Conservation (phyloP, 2,329 filamentous ascomycete species). For the Karstenula rhodostoma region DNA sequence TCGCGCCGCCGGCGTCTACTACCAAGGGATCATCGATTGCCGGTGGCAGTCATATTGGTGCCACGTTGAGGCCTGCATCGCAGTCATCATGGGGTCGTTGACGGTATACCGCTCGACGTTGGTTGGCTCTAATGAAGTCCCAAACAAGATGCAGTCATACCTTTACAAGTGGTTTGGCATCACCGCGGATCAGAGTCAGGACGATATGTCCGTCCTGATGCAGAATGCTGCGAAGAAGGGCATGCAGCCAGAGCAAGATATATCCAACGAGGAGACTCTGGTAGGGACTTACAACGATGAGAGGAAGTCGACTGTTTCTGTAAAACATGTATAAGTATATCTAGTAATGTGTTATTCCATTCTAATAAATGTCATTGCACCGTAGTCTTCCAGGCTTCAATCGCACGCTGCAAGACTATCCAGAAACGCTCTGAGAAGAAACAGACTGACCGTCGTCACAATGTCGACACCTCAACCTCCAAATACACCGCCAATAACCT, state of each 20-base stretch:
- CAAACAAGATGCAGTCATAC: conserved; percentile 7
- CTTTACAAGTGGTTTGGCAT: conserved; percentile 1
- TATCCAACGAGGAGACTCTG: background rate
- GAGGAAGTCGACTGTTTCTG: background rate
- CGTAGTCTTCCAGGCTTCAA: background rate
- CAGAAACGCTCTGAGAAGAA: background rate
- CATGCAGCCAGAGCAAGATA: background rate
- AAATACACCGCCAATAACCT: background rate
- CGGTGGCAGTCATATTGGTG: conserved; percentile 29
- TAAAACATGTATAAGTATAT: conserved; percentile 9
- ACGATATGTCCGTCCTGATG: conserved; percentile 7
- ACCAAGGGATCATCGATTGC: conserved; percentile 3
- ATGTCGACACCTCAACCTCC: background rate
- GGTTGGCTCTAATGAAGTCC: background rate
- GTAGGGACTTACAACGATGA: background rate
- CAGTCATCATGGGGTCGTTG: conserved; percentile 28
- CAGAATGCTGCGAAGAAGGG: conserved; percentile 1
- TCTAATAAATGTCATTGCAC: too few species aligned
- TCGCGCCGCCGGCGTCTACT: conserved; percentile 7
- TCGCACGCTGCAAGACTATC: background rate
- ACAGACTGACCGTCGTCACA: background rate
- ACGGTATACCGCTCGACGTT: conserved; percentile 26
- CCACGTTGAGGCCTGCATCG: conserved; percentile 25
- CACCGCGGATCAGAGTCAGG: background rate
- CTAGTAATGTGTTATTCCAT: background rate